Evolutionary conservation across 2,329 filamentous ascomycete genomes (phyloP).

Genomic region (Ceratocystis destructans): DNA sequence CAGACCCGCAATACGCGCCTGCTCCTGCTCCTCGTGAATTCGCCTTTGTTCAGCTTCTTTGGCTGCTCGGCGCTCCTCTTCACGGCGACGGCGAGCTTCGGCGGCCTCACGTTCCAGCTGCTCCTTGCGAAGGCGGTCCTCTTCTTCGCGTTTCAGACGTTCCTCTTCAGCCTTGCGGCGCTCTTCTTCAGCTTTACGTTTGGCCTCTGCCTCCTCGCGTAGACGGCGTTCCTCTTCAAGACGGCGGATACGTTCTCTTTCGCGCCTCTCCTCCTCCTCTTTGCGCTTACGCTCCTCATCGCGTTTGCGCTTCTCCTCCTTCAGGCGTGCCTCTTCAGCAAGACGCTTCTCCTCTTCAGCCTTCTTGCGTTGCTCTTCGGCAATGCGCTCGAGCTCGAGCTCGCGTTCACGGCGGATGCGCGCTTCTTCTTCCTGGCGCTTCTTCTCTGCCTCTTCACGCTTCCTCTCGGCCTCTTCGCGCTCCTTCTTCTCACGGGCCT

Average conservation of each 20-base stretch:
- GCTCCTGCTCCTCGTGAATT: constrained; percentile 41
- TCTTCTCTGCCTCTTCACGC: constrained; percentile 27
- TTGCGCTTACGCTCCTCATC: constrained; percentile 29
- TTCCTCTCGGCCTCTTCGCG: constrained; percentile 27
- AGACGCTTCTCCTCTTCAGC: constrained; percentile 25
- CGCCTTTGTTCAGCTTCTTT: constrained; percentile 39
- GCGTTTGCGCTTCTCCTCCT: constrained; percentile 27
- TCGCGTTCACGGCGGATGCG: constrained; percentile 8
- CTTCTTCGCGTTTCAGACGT: constrained; percentile 30
- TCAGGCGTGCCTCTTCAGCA: constrained; percentile 23
- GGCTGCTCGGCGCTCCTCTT: constrained; percentile 36
- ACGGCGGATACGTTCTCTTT: constrained; percentile 23
- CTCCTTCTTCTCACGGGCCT: constrained; percentile 21
- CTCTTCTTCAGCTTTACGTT: constrained; percentile 28
- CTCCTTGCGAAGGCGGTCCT: constrained; percentile 34
- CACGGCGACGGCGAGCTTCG: constrained; percentile 37
- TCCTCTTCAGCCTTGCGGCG: constrained; percentile 31
- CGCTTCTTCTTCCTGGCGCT: constrained; percentile 19
- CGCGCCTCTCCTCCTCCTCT: constrained; percentile 26
- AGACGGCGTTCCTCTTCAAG: constrained; percentile 18
- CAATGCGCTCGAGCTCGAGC: constrained; percentile 9
- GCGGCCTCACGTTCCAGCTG: constrained; percentile 36
- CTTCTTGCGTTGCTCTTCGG: constrained; percentile 23
- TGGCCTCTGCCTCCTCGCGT: constrained; percentile 23
- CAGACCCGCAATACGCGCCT: constrained; percentile 40